Conservation (phyloP, 371 early-diverging fungal species). For the Cokeromyces recurvatus region DNA sequence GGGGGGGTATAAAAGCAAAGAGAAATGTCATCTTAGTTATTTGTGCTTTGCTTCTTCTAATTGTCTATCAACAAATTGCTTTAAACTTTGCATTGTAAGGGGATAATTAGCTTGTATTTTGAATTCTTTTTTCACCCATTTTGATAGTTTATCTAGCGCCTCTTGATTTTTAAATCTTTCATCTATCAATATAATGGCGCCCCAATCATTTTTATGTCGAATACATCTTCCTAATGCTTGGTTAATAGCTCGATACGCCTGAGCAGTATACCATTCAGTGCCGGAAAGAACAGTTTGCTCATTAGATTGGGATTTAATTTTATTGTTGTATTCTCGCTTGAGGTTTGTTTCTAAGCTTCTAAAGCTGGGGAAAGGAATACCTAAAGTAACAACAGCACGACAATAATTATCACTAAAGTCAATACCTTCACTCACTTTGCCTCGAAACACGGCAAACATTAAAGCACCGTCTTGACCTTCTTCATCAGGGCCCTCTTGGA, state of each 20-base stretch:
- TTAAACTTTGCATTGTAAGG: slow-evolving; percentile 32
- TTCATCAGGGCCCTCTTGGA: slow-evolving; percentile 5
- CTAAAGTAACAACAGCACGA: slow-evolving; percentile 85
- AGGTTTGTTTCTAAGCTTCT: slow-evolving; percentile 36
- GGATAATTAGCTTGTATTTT: slow-evolving; percentile 24
- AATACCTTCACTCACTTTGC: slow-evolving; percentile 94
- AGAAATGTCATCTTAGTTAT: too few relatives aligned
- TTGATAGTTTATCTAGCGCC: slow-evolving; percentile 52
- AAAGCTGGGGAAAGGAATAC: slow-evolving; percentile 86
- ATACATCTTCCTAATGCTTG: slow-evolving; percentile 95
- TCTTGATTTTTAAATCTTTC: slow-evolving; percentile 39
- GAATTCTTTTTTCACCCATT: slow-evolving; percentile 60
- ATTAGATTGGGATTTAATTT: background rate
- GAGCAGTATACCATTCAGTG: slow-evolving; percentile 63
- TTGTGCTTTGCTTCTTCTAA: too few relatives aligned
- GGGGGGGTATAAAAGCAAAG: too few relatives aligned
- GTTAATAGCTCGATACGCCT: slow-evolving; percentile 80
- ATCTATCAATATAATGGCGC: slow-evolving; percentile 65
- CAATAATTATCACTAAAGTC: slow-evolving; percentile 89
- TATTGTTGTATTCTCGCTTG: slow-evolving; percentile 39
- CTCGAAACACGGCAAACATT: slow-evolving; percentile 72
- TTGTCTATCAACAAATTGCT: slow-evolving; percentile 19
- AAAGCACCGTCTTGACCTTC: slow-evolving; percentile 49
- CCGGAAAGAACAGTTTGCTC: slow-evolving; percentile 18
- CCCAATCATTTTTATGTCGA: slow-evolving; percentile 75